phyloP scores from a whole-genome alignment of 2,329 filamentous ascomycete genomes.

The Hypoxylon sp. region DNA sequence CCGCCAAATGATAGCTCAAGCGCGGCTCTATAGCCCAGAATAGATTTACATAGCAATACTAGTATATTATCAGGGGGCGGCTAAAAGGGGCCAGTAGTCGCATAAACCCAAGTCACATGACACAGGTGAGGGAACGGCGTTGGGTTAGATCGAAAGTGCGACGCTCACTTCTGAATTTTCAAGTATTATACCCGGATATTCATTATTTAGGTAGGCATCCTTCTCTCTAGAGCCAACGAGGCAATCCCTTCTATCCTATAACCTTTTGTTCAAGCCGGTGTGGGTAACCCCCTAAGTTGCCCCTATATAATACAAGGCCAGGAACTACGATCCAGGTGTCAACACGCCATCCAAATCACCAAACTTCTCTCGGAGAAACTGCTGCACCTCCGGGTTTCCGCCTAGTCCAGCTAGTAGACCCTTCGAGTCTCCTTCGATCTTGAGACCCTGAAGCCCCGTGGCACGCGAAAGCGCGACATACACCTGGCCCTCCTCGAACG shows the following conservation, averaged over 20 bases:
- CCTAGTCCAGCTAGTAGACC: conserved; percentile 52
- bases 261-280: neutral
- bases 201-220: too few relatives aligned
- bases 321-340: conserved; percentile 7
- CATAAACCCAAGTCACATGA: conserved; percentile 3
- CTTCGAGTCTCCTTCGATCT: conserved; percentile 54
- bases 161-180: neutral
- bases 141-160: neutral
- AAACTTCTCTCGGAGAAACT: conserved; percentile 56
- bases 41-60: neutral
- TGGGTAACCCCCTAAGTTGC: neutral
- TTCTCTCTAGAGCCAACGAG: conserved; percentile 12
- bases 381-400: conserved; percentile 55
- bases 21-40: neutral
- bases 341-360: conserved; percentile 46
- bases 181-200: neutral
- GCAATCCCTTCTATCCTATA: conserved; percentile 13
- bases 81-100: neutral
- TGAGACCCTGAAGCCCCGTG: conserved; percentile 65
- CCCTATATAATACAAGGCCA: neutral
- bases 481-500: conserved; percentile 71
- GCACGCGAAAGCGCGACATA: conserved; percentile 75
- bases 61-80: neutral
- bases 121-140: neutral
- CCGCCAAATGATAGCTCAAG: neutral